phyloP scores from a whole-genome alignment of 2,329 filamentous ascomycete species.

The Penicillium olsonii region DNA sequence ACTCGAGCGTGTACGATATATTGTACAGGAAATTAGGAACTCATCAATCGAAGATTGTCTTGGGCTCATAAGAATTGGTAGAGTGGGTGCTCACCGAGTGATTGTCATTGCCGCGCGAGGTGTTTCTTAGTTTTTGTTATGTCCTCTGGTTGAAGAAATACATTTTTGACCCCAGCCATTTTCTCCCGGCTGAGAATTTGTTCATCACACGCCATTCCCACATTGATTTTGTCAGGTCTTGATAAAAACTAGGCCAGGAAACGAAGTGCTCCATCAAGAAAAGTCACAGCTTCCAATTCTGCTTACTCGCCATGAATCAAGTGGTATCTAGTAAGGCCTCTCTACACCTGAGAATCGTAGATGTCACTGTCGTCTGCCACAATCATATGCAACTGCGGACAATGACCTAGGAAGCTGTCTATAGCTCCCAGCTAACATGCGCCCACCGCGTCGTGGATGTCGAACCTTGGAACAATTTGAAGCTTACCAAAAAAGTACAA shows the following conservation, averaged over 20 bases:
- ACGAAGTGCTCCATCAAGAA: background rate
- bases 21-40: constrained; percentile 35
- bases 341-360: too few species aligned
- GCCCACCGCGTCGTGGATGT: too few species aligned
- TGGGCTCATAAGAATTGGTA: constrained; percentile 15
- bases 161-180: constrained; percentile 3
- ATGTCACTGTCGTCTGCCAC: too few species aligned
- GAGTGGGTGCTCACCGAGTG: constrained; percentile 6
- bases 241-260: background rate
- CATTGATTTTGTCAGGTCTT: background rate
- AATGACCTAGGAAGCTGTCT: too few species aligned
- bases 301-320: background rate
- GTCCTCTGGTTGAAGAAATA: constrained; percentile 2
- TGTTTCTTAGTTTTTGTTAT: constrained; percentile 5
- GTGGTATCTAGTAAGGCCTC: background rate
- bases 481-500: too few species aligned
- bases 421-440: too few species aligned
- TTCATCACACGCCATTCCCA: background rate
- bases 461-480: too few species aligned
- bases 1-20: constrained; percentile 37
- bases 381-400: too few species aligned
- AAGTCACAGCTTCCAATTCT: too few species aligned
- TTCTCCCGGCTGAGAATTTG: too few species aligned
- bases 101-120: background rate
- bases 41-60: constrained; percentile 10